phyloP scores from a whole-genome alignment of 2,329 filamentous ascomycete species.

The Colletotrichum destructivum region DNA sequence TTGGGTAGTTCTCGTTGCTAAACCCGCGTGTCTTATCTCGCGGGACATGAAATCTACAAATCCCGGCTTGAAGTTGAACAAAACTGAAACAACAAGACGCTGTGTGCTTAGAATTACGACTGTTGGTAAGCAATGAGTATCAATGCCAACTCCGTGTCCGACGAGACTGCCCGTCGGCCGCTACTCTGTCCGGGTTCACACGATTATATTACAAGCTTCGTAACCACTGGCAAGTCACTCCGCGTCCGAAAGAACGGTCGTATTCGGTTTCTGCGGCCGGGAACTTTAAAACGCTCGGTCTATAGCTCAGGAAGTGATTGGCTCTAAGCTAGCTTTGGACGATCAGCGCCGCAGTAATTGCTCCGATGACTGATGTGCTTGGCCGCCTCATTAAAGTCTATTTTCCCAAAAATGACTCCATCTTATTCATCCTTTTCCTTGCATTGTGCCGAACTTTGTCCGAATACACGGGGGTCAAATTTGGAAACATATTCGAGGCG shows the following conservation, averaged over 20 bases:
- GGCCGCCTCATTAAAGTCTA: background rate
- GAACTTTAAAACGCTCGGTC: background rate
- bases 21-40: background rate
- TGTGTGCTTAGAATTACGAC: background rate
- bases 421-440: background rate
- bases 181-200: background rate
- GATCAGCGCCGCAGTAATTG: background rate
- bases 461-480: no score
- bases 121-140: background rate
- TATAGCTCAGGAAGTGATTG: background rate
- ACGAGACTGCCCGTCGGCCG: background rate
- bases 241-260: background rate
- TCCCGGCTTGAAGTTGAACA: background rate
- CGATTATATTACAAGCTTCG: background rate
- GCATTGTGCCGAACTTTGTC: no score
- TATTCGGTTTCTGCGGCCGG: background rate
- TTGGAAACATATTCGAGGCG: no score
- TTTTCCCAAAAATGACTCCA: background rate
- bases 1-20: background rate
- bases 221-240: background rate
- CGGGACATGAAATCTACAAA: background rate
- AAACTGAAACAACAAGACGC: background rate
- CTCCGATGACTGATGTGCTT: constrained; percentile 5
- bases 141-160: background rate
- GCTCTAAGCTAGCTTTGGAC: background rate